phyloP scores from a whole-genome alignment of 2,329 filamentous ascomycete genomes.

The Beauveria australis region DNA sequence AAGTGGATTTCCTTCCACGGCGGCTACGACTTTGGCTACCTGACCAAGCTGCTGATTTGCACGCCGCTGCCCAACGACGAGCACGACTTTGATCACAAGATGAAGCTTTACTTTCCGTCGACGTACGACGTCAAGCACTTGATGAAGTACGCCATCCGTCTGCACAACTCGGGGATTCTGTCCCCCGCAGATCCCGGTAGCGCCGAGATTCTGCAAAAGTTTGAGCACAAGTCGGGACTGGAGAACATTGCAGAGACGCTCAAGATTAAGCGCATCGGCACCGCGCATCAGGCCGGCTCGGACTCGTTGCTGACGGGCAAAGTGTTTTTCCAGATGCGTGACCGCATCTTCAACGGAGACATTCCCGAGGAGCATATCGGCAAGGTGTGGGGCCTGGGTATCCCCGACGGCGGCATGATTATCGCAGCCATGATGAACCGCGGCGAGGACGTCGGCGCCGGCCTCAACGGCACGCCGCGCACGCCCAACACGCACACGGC shows the following conservation, averaged over 20 bases:
- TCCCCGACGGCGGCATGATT: constrained; percentile 49
- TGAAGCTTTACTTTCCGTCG: constrained; percentile 87
- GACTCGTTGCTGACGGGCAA: constrained; percentile 89
- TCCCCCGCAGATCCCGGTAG: constrained; percentile 57
- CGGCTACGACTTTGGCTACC: constrained; percentile 95
- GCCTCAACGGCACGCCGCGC: constrained; percentile 41
- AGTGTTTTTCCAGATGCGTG: constrained; percentile 89
- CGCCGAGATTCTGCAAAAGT: constrained; percentile 68
- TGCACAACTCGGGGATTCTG: constrained; percentile 55
- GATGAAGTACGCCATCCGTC: constrained; percentile 77
- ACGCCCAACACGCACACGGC: constrained; percentile 61
- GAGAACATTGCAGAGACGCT: constrained; percentile 92
- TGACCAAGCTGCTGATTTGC: constrained; percentile 87
- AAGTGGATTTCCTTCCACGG: constrained; percentile 98
- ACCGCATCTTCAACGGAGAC: constrained; percentile 76
- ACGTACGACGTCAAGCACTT: constrained; percentile 96
- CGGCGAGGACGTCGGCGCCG: constrained; percentile 22
- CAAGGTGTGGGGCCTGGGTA: constrained; percentile 88
- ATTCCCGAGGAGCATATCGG: constrained; percentile 77
- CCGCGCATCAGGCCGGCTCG: constrained; percentile 85
- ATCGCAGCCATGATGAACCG: constrained; percentile 28
- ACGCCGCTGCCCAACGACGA: constrained; percentile 81
- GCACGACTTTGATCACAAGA: constrained; percentile 76
- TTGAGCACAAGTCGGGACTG: constrained; percentile 84
- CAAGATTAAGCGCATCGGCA: constrained; percentile 79